Evolutionary conservation across 1,139 yeast species (phyloP), one percentile per base, ranked within the genome.

Genomic region (Debaryomyces singareniensis): DNA sequence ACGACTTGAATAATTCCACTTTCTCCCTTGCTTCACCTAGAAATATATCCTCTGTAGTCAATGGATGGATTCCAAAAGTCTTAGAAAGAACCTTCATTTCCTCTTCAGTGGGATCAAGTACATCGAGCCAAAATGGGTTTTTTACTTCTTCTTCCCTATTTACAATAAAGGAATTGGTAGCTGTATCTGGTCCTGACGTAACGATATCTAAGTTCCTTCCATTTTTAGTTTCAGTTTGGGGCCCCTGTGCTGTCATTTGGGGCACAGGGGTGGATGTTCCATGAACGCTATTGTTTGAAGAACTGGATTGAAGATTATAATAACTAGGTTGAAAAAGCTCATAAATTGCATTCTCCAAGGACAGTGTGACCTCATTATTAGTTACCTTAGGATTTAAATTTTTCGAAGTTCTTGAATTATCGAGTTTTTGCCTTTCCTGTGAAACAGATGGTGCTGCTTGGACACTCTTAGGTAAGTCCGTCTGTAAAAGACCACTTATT

Each of bases 21-120:
- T 91, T 91, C 55, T 91, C 98, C 36, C 98, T 74, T 1, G 95
- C 80, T 48, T 91, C 98, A 3, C 96, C 96, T 21, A 89, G 63
- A 42, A 85, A 85, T 33, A 91, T 91, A 61, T 91, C 98, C 52
- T 91, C 98, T 0, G 96, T 84, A 0, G 98, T 91, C 45, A 81
- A 71, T 30, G 91, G 91, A 61, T 81, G 91, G 54, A 81, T 77
- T n/a, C 86, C 85, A 51, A 81, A 81, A 0, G 86, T 80, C 57
- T 87, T 87, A 16, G 95, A 78, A 11, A 91, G 49, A 1, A 84
- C 93, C 51, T 87, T 87, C 96, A 91, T 89, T 54, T 91, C 98
- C 40, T 85, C 95, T 46, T 89, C 98, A 0, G 95, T 84, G 3
- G 98, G 98, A 46, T 87, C 82, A 33, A 84, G 61, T 14, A 91